phyloP scores from a whole-genome alignment of 2,329 filamentous ascomycete genomes.

The Sarocladium oryzae region DNA sequence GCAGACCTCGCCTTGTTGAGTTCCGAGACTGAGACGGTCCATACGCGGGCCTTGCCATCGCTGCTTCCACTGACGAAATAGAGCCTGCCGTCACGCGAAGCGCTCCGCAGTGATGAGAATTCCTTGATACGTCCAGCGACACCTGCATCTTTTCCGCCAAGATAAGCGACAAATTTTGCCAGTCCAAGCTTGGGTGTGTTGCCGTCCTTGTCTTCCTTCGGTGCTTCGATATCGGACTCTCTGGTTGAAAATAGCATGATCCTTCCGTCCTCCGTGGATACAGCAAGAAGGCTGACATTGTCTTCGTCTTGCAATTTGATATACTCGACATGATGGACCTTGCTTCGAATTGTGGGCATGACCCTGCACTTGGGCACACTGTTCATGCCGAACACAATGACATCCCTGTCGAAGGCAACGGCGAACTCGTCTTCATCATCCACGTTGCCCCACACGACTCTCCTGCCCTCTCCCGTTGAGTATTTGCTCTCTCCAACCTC shows the following conservation, averaged over 20 bases:
- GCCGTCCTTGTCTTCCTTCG: conserved; percentile 30
- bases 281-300: conserved; percentile 50
- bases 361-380: conserved; percentile 73
- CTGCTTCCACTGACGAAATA: conserved; percentile 72
- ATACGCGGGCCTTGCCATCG: conserved; percentile 78
- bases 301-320: conserved; percentile 41
- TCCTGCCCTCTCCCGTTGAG: conserved; percentile 73
- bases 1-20: conserved; percentile 22
- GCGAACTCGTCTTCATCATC: conserved; percentile 76
- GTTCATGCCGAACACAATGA: conserved; percentile 82
- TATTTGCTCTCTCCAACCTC: conserved; percentile 71
- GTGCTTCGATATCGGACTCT: conserved; percentile 35
- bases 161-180: conserved; percentile 64
- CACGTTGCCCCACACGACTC: conserved; percentile 70
- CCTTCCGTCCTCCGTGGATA: conserved; percentile 86
- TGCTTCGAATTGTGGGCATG: conserved; percentile 56
- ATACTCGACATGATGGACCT: conserved; percentile 79
- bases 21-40: conserved; percentile 49
- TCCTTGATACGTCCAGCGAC: conserved; percentile 78
- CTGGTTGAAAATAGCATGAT: conserved; percentile 76
- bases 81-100: conserved; percentile 31
- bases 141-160: conserved; percentile 67
- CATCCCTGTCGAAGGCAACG: conserved; percentile 80
- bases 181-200: conserved; percentile 36
- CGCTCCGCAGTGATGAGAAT: conserved; percentile 59